phyloP scores from a whole-genome alignment of 768 basidiomycete genomes.

The Calvatia gigantea region DNA sequence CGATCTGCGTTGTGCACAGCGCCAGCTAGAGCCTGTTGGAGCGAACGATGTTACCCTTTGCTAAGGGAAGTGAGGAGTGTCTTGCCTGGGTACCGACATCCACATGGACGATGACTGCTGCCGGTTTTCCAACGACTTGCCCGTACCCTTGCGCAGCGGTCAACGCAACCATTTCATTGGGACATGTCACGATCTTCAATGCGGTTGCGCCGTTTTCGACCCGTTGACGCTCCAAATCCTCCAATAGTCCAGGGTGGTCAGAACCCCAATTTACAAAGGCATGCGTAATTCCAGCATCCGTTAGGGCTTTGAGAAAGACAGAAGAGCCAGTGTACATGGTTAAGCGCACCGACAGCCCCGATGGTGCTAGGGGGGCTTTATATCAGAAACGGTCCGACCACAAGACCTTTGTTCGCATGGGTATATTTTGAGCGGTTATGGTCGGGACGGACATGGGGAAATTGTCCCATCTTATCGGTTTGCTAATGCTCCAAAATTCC shows the following conservation, averaged over 20 bases:
- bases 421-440: neutral
- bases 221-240: constrained; percentile 61
- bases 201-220: constrained; percentile 28
- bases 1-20: constrained; percentile 72
- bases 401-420: neutral
- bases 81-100: constrained; percentile 64
- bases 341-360: neutral
- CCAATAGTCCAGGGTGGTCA: constrained; percentile 69
- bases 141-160: constrained; percentile 72
- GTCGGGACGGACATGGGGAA: no score
- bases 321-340: constrained; percentile 57
- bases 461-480: no score
- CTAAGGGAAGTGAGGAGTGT: neutral
- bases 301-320: constrained; percentile 54
- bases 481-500: no score
- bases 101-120: constrained; percentile 73
- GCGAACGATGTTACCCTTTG: neutral
- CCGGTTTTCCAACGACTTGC: constrained; percentile 61
- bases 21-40: constrained; percentile 56
- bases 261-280: constrained; percentile 77
- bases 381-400: no score
- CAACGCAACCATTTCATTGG: constrained; percentile 75
- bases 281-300: constrained; percentile 58
- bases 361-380: neutral
- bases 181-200: constrained; percentile 60